Conservation (phyloP, 202 grass and related monocot genomes). For the Hordeum pubiflorum region DNA sequence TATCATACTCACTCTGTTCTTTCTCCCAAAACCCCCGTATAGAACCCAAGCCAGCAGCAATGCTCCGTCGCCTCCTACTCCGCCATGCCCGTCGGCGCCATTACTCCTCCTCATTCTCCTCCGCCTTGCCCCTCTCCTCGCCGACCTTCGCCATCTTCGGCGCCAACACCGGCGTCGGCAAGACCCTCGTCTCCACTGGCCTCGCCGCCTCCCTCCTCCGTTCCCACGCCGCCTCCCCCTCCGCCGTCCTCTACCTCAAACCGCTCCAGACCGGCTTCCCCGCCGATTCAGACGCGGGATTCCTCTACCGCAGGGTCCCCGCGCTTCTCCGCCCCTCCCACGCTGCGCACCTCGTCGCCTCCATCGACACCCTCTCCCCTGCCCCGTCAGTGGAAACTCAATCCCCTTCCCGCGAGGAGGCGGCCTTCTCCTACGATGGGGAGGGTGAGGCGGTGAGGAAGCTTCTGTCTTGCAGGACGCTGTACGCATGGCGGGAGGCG, state of each 20-base stretch:
- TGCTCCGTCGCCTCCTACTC: conserved; percentile 30
- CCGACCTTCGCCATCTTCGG: conserved; percentile 66
- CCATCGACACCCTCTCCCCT: conserved; percentile 46
- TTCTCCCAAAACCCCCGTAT: too few relatives aligned
- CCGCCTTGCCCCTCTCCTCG: conserved; percentile 37
- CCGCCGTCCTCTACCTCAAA: conserved; percentile 65
- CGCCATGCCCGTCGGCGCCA: conserved; percentile 13
- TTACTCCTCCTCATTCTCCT: not conserved
- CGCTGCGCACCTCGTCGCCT: conserved; percentile 34
- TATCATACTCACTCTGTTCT: too few relatives aligned
- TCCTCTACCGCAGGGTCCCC: conserved; percentile 45
- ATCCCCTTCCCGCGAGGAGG: conserved; percentile 25
- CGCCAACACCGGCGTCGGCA: conserved; percentile 86
- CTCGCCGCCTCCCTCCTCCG: conserved; percentile 54
- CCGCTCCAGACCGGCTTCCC: conserved; percentile 88
- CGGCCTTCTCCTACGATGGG: conserved; percentile 25
- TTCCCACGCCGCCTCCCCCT: conserved; percentile 11
- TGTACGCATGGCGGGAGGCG: conserved; percentile 77
- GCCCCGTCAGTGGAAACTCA: conserved; percentile 32
- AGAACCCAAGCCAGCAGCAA: conserved; percentile 4
- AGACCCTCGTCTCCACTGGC: conserved; percentile 80
- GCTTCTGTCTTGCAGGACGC: conserved; percentile 50
- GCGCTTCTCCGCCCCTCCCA: conserved; percentile 33
- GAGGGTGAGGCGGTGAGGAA: conserved; percentile 16
- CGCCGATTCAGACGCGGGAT: conserved; percentile 69